Evolutionary conservation across 169 alveolate species (phyloP).

Genomic region (Toxoplasma gondii): DNA sequence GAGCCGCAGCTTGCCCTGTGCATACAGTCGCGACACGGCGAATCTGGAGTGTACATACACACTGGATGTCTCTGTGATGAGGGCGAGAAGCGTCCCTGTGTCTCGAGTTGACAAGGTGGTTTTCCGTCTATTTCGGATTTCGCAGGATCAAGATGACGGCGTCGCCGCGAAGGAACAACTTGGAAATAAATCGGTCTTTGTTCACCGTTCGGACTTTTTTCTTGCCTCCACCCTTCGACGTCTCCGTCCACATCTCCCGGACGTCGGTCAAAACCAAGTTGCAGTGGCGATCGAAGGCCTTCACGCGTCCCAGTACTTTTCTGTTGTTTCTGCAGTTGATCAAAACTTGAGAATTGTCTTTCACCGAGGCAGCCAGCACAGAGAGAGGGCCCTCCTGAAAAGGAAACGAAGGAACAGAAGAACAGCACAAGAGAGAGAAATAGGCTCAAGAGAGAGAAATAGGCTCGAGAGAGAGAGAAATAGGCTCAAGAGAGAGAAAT

Average conservation of each 20-base stretch:
- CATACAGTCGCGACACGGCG: no score
- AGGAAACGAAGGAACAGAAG: not conserved
- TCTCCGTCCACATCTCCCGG: slow-evolving; percentile 98
- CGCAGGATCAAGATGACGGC: slow-evolving; percentile 94
- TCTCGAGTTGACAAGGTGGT: no score
- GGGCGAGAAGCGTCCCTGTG: no score
- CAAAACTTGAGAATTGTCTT: slow-evolving; percentile 94
- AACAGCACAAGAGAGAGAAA: not conserved
- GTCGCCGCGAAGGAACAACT: slow-evolving; percentile 97
- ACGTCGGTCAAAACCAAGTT: slow-evolving; percentile 97
- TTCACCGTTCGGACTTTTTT: slow-evolving; percentile 89
- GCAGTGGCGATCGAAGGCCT: slow-evolving; percentile 98
- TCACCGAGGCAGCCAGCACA: slow-evolving; percentile 93
- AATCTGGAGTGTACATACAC: no score
- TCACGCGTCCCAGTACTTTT: slow-evolving; percentile 96
- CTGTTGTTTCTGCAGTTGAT: slow-evolving; percentile 97
- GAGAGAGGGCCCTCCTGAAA: slow-evolving; percentile 92
- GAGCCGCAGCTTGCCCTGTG: no score
- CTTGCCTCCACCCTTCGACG: slow-evolving; percentile 90
- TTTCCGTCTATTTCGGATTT: slow-evolving; percentile 94
- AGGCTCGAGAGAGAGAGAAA: not conserved
- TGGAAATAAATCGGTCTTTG: slow-evolving; percentile 95
- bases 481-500: not conserved
- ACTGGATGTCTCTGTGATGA: no score
- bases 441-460: not conserved